Percentiles rank a stretch among this genome's conserved stretches.
Conservation (phyloP, 257 asterid genomes). For the Nicotiana paniculata region DNA sequence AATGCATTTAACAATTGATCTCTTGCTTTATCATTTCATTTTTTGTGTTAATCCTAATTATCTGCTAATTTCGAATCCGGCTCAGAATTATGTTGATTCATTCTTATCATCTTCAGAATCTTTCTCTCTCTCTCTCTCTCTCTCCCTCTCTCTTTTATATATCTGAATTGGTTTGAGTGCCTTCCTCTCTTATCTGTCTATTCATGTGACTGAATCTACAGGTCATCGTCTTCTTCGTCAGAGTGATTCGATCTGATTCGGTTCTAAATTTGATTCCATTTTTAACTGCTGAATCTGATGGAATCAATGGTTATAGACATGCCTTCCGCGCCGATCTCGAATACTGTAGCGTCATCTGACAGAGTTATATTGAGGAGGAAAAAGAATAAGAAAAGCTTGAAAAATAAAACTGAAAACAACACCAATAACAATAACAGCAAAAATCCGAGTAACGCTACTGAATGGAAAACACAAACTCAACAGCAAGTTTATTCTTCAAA, state of each 20-base stretch:
- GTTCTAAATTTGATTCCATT: not conserved
- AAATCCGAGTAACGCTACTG: not conserved
- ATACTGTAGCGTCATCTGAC: conserved; percentile 2
- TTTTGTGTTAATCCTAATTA: not conserved
- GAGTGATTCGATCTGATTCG: conserved; percentile 3
- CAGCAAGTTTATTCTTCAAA: conserved; percentile 79
- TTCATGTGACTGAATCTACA: conserved; percentile 12
- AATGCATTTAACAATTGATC: not conserved
- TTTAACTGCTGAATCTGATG: not conserved
- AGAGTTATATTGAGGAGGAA: conserved; percentile 8
- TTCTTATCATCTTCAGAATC: not conserved
- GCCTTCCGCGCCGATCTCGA: conserved; percentile 5
- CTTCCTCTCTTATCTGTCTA: not conserved
- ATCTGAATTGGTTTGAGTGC: conserved; percentile 4
- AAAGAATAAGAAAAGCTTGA: conserved; percentile 5
- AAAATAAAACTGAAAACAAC: not conserved
- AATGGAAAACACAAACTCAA: conserved; percentile 72
- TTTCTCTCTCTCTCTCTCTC: not conserved
- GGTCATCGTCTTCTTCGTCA: not conserved
- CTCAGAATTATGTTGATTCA: not conserved
- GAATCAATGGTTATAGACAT: conserved; percentile 9
- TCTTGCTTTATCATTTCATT: not conserved
- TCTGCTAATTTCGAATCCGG: not conserved
- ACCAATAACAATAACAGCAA: not conserved
- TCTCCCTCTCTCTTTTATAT: not conserved